Evolutionary conservation across 345 rosid genomes (phyloP).

Genomic region (Aquilaria yunnanensis): DNA sequence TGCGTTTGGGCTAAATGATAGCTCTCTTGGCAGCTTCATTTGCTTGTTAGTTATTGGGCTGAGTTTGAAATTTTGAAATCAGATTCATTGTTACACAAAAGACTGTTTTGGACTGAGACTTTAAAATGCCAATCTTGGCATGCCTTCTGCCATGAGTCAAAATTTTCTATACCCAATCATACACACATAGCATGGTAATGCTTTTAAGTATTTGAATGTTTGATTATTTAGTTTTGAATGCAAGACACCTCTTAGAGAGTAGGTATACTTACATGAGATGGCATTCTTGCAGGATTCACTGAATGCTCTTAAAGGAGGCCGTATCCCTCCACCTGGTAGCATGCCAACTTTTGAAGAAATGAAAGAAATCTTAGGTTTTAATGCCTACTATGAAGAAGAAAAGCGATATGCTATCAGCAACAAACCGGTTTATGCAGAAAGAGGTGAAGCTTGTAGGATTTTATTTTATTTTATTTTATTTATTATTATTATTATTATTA

Average conservation of each 20-base stretch:
- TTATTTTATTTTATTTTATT: too few relatives aligned
- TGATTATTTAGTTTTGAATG: neutral
- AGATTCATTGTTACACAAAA: too few relatives aligned
- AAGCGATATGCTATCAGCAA: slow-evolving; percentile 44
- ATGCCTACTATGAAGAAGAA: slow-evolving; percentile 71
- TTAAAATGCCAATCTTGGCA: too few relatives aligned
- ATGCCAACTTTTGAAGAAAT: slow-evolving; percentile 80
- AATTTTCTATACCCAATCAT: too few relatives aligned
- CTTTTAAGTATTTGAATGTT: neutral
- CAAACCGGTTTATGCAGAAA: slow-evolving; percentile 28
- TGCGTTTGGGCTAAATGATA: too few relatives aligned
- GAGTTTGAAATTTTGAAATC: too few relatives aligned
- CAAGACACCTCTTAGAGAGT: neutral
- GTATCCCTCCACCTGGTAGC: slow-evolving; percentile 90
- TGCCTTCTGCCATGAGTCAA: too few relatives aligned
- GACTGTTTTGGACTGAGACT: too few relatives aligned
- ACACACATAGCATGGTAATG: neutral
- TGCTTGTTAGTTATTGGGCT: too few relatives aligned
- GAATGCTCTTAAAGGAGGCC: slow-evolving; percentile 75
- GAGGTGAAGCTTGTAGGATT: slow-evolving; percentile 34
- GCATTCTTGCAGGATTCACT: slow-evolving; percentile 57
- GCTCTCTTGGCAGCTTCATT: too few relatives aligned
- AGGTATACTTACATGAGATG: neutral
- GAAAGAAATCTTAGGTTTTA: slow-evolving; percentile 68
- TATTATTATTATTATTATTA: too few relatives aligned